Evolutionary conservation across 1,284 basidiomycete species (phyloP).

Genomic region (Trichosporon coremiiforme): DNA sequence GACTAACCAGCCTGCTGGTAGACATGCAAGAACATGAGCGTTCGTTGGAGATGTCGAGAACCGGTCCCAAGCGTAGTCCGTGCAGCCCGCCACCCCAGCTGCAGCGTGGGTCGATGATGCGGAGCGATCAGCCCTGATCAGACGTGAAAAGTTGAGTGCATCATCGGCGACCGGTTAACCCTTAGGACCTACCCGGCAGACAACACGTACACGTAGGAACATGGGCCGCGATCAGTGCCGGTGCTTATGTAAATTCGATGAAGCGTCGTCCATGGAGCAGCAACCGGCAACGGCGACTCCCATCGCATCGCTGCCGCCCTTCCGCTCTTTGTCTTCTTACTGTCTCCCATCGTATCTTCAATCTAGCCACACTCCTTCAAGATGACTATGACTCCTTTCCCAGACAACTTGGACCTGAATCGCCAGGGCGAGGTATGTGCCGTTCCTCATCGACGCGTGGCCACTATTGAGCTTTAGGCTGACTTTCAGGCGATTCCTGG

Average conservation of each 20-base stretch:
- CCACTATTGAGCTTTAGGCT: neutral
- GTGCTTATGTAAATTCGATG: slow-evolving; percentile 9
- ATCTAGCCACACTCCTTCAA: slow-evolving; percentile 18
- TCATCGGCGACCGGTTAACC: slow-evolving; percentile 15
- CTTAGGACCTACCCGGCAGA: neutral
- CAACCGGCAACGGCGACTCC: neutral
- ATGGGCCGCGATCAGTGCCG: neutral
- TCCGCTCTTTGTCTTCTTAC: neutral
- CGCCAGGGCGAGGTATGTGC: slow-evolving; percentile 46
- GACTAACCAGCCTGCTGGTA: too few species aligned
- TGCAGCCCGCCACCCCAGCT: neutral
- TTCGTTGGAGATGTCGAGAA: neutral
- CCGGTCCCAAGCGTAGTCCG: neutral
- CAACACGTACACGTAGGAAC: neutral
- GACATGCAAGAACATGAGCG: neutral
- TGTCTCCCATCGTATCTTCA: neutral
- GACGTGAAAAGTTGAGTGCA: neutral
- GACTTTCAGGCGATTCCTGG: slow-evolving; percentile 42
- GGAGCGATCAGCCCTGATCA: neutral
- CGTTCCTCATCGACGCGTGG: neutral
- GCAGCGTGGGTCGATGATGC: neutral
- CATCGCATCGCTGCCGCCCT: slow-evolving; percentile 1
- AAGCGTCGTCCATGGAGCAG: neutral
- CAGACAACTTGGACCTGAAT: slow-evolving; percentile 39
- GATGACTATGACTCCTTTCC: slow-evolving; percentile 37